These are phyloP conservation scores for Wilcoxina mikolae DNA, from an alignment of 495 filamentous ascomycete species.

Conservation along the genomic window DNA sequence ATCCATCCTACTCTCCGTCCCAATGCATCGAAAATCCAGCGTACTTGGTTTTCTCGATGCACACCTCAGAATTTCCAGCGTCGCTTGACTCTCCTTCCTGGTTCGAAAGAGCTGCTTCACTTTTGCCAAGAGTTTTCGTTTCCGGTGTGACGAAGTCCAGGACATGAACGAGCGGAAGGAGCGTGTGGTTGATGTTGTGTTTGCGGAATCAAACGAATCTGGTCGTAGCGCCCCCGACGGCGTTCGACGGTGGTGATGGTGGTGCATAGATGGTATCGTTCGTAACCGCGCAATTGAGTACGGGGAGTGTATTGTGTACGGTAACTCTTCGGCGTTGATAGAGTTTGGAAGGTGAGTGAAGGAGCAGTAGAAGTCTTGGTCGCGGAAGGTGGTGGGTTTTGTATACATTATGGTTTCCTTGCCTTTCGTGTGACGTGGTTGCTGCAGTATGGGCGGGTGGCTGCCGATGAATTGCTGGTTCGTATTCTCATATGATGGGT, in stretches of 20 bases:
- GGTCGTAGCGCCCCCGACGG: not conserved
- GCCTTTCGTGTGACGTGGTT: not conserved
- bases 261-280: not conserved
- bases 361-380: slow-evolving; percentile 22
- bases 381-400: slow-evolving; percentile 10
- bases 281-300: slow-evolving; percentile 11
- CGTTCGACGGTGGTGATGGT: not conserved
- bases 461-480: too few species aligned
- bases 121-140: slow-evolving; percentile 15
- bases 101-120: slow-evolving; percentile 17
- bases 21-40: slow-evolving; percentile 25
- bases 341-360: slow-evolving; percentile 14
- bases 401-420: not conserved
- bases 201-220: slow-evolving; percentile 9
- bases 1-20: slow-evolving; percentile 12
- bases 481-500: too few species aligned
- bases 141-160: slow-evolving; percentile 14
- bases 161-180: slow-evolving; percentile 18
- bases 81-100: not conserved
- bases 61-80: not conserved
- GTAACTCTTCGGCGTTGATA: slow-evolving; percentile 11
- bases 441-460: not conserved
- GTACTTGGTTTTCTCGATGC: slow-evolving; percentile 16
- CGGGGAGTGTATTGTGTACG: slow-evolving; percentile 16
- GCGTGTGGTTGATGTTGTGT: slow-evolving; percentile 18